Evolutionary conservation across 495 filamentous ascomycete species (phyloP), one percentile per base, ranked within the genome.

Genomic region (Aspergillus incahuasiensis): DNA sequence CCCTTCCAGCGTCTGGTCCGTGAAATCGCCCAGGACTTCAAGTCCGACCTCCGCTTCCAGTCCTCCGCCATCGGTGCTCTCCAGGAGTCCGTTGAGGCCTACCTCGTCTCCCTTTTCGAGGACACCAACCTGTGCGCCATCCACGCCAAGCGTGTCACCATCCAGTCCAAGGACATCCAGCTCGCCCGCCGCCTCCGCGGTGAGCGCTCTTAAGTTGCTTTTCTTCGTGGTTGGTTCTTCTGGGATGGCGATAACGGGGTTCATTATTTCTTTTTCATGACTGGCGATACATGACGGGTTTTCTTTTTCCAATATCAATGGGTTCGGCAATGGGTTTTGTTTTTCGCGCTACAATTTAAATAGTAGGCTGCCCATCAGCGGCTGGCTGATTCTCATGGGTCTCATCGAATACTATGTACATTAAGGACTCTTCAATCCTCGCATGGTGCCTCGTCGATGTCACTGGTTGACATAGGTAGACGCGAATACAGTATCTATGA

Each of bases 21-120:
- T 88, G 94, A 99, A 79, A 99, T 99, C 67, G 94, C 94, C 47
- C 94, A 99, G 78, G 94, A 99, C 82, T 99, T 97, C 91, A 99
- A 99, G 87, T 92, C 87, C 68, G 94, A 99, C 68, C 90, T 99
- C 63, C 92, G 94, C 78, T 99, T 99, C 89, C 94, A 99, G 85
- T 95, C 89, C 55, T 99, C 94, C 16, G 94, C 94, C 82, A 97
- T 99, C 80, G 95, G 95, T 78, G 94, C 94, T 73, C 92, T 99
- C 62, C 94, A 99, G 82, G 94, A 99, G 85, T 97, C 94, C 73
- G 95, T 97, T 70, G 94, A 99, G 87, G 95, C 94, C 57, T 99
- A 99, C 86, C 91, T 99, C 78, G 94, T 99, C 86, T 96, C 91
- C 47, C 91, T 99, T 70, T 98, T 98, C 68, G 95, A 97, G 76